Conservation (phyloP, 345 rosid genomes). For the Heritiera fomes region DNA sequence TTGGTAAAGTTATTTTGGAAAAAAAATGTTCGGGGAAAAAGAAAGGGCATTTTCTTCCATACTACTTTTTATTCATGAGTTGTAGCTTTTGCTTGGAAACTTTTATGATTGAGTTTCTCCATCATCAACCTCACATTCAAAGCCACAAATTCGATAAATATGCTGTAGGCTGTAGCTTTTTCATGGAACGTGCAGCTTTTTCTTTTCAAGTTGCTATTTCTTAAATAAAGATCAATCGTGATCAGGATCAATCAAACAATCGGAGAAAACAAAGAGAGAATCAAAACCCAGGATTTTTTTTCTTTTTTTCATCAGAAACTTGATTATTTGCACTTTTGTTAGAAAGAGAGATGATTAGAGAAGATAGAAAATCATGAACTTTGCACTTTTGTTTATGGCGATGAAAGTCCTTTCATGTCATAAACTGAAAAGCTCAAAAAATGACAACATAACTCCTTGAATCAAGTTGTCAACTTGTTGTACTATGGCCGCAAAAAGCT, state of each 20-base stretch:
- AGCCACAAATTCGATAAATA: slow-evolving; percentile 14
- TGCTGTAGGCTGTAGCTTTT: slow-evolving; percentile 14
- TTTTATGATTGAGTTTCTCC: slow-evolving; percentile 14
- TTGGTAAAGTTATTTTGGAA: slow-evolving; percentile 40
- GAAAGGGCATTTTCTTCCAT: slow-evolving; percentile 33
- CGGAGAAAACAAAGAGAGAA: slow-evolving; percentile 3
- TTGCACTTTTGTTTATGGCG: slow-evolving; percentile 36
- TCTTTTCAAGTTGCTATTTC: slow-evolving; percentile 10
- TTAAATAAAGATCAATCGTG: neutral
- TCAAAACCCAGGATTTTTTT: neutral
- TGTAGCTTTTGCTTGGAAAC: slow-evolving; percentile 12
- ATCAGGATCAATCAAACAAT: neutral
- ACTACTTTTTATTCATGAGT: slow-evolving; percentile 9
- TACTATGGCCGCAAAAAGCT: neutral
- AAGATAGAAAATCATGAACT: slow-evolving; percentile 25
- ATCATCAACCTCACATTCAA: slow-evolving; percentile 20
- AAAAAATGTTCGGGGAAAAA: neutral
- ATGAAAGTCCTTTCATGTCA: slow-evolving; percentile 25
- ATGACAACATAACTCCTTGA: slow-evolving; percentile 31
- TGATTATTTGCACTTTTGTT: neutral
- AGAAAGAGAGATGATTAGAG: neutral
- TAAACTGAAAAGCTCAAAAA: neutral
- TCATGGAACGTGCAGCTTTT: slow-evolving; percentile 17
- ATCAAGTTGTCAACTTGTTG: slow-evolving; percentile 38
- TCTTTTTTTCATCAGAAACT: neutral